phyloP scores from a whole-genome alignment of 2,329 filamentous ascomycete genomes.

The Cadophora sp. region DNA sequence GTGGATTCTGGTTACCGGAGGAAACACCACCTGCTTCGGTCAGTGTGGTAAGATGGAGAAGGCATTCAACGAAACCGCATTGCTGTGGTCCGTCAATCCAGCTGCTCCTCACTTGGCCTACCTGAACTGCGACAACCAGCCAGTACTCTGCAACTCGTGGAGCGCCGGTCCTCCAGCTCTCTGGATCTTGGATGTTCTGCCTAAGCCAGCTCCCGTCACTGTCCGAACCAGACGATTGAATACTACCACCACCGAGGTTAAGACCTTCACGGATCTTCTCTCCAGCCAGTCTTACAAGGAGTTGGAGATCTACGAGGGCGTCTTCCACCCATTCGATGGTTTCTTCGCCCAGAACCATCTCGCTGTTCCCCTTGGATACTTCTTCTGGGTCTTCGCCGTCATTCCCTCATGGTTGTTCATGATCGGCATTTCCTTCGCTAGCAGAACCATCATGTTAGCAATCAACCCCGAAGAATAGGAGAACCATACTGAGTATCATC shows the following conservation, averaged over 20 bases:
- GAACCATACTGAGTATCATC: slow-evolving; percentile 35
- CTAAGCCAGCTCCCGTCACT: slow-evolving; percentile 67
- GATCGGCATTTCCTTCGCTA: slow-evolving; percentile 76
- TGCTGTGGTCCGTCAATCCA: slow-evolving; percentile 65
- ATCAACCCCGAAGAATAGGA: slow-evolving; percentile 19
- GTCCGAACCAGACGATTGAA: slow-evolving; percentile 72
- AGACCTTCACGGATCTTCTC: slow-evolving; percentile 67
- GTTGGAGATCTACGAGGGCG: slow-evolving; percentile 61
- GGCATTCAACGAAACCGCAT: slow-evolving; percentile 71
- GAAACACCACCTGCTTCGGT: slow-evolving; percentile 78
- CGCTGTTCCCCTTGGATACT: slow-evolving; percentile 69
- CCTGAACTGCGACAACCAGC: slow-evolving; percentile 77
- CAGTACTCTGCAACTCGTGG: slow-evolving; percentile 78
- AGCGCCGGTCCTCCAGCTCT: slow-evolving; percentile 68
- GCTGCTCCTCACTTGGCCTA: slow-evolving; percentile 71
- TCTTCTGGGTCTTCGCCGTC: slow-evolving; percentile 70
- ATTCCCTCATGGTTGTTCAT: slow-evolving; percentile 80
- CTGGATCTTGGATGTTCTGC: slow-evolving; percentile 72
- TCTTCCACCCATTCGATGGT: slow-evolving; percentile 80
- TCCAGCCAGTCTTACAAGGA: slow-evolving; percentile 59
- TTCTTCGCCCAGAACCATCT: slow-evolving; percentile 66
- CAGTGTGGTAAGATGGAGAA: slow-evolving; percentile 68
- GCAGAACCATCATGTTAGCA: slow-evolving; percentile 78
- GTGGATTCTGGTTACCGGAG: slow-evolving; percentile 76
- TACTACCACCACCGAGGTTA: slow-evolving; percentile 69